Conservation (phyloP, 371 early-diverging fungal genomes). For the Amoeboaphelidium protococcarum region DNA sequence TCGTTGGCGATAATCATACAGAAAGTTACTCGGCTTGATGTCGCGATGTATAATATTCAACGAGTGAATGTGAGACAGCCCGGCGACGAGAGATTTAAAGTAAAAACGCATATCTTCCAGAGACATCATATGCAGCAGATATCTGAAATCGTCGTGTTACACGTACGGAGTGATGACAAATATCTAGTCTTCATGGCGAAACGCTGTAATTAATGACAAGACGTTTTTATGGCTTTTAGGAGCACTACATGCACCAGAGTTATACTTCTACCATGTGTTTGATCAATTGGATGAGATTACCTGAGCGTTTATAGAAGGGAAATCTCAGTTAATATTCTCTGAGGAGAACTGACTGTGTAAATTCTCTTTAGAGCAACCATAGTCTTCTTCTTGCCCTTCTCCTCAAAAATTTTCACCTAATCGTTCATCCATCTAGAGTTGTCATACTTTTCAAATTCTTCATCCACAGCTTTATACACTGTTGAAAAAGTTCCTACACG, state of each 20-base stretch:
- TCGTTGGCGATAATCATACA: constrained; percentile 35
- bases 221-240: constrained; percentile 16
- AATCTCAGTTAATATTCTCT: constrained; percentile 70
- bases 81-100: constrained; percentile 43
- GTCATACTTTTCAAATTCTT: constrained; percentile 30
- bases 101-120: constrained; percentile 53
- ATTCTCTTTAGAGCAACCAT: constrained; percentile 78
- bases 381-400: constrained; percentile 5
- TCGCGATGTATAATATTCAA: constrained; percentile 32
- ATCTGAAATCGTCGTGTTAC: constrained; percentile 54
- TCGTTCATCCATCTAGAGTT: constrained; percentile 28
- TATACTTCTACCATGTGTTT: neutral
- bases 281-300: constrained; percentile 16
- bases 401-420: neutral
- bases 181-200: constrained; percentile 59
- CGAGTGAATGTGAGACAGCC: constrained; percentile 17
- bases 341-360: constrained; percentile 57
- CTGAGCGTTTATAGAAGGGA: constrained; percentile 40
- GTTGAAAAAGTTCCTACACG: constrained; percentile 76
- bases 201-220: constrained; percentile 50
- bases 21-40: constrained; percentile 90
- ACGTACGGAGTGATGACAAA: constrained; percentile 69
- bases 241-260: neutral
- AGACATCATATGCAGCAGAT: constrained; percentile 20
- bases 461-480: constrained; percentile 80